Evolutionary conservation across 2,329 filamentous ascomycete species (phyloP).

Genomic region (Xylaria multiplex): DNA sequence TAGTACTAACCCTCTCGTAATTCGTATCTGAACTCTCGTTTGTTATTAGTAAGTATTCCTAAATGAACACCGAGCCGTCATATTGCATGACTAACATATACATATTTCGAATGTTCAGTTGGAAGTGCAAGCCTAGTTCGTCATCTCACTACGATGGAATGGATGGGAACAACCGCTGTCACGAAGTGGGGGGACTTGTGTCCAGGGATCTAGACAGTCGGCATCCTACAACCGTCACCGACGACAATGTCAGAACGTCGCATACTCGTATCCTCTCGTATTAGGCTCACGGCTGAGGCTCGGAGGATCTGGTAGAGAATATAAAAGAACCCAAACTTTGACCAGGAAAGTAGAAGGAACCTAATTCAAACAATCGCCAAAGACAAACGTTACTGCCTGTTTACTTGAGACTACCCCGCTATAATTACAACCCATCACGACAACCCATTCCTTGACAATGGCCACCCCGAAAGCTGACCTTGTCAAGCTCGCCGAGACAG

Average conservation of each 20-base stretch:
- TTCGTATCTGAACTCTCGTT: neutral
- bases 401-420: conserved; percentile 23
- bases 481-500: conserved; percentile 54
- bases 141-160: neutral
- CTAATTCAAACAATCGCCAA: neutral
- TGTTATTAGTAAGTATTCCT: neutral
- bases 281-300: neutral
- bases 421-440: neutral
- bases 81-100: neutral
- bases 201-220: conserved; percentile 3
- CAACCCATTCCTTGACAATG: conserved; percentile 38
- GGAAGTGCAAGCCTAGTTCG: too few relatives aligned
- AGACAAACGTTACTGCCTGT: neutral
- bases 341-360: neutral
- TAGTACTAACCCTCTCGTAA: neutral
- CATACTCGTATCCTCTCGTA: conserved; percentile 17
- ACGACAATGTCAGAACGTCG: conserved; percentile 1
- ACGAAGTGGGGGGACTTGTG: conserved; percentile 14
- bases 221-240: conserved; percentile 26
- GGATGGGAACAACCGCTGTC: neutral
- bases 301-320: neutral
- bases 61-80: conserved; percentile 7
- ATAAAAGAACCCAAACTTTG: conserved; percentile 3
- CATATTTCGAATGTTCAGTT: too few relatives aligned
- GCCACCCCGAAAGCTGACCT: conserved; percentile 46